phyloP scores from a whole-genome alignment of 2,329 filamentous ascomycete genomes.

The Dichotomopilus funicola region DNA sequence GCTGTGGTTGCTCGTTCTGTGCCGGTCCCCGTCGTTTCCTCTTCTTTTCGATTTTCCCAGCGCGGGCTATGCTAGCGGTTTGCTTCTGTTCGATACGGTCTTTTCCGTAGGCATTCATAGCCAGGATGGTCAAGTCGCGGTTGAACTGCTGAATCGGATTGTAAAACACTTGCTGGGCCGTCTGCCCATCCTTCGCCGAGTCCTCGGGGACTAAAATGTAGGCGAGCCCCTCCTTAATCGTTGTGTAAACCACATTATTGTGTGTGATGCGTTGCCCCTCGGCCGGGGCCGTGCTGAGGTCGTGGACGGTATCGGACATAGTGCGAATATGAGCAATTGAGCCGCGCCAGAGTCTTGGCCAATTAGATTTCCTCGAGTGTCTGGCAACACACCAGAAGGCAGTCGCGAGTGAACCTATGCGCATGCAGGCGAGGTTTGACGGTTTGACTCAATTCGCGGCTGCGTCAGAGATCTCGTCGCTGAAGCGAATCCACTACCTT shows the following conservation, averaged over 20 bases:
- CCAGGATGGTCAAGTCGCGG: conserved; percentile 85
- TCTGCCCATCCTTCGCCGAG: conserved; percentile 46
- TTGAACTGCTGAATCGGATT: conserved; percentile 99
- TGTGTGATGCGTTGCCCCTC: conserved; percentile 31
- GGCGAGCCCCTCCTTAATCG: conserved; percentile 51
- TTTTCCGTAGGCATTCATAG: conserved; percentile 82
- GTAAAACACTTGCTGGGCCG: conserved; percentile 83
- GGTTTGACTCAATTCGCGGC: neutral
- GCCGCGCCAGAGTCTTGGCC: neutral
- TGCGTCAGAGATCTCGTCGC: no score
- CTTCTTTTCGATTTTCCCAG: conserved; percentile 41
- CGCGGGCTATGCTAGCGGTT: conserved; percentile 48
- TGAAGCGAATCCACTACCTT: neutral
- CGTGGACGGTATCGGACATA: conserved; percentile 21
- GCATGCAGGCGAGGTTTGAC: conserved; percentile 9
- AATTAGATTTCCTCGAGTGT: conserved; percentile 3
- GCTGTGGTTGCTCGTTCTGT: conserved; percentile 32
- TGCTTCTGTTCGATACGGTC: conserved; percentile 47
- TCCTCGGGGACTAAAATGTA: conserved; percentile 47
- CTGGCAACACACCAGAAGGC: conserved; percentile 10
- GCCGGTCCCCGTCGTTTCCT: conserved; percentile 37
- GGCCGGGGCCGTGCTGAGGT: conserved; percentile 24
- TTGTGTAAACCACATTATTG: conserved; percentile 45
- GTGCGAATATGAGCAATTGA: conserved; percentile 4
- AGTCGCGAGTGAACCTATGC: conserved; percentile 5